Percentiles rank a stretch among this genome's conserved stretches.
Conservation (phyloP, 176 grass and related monocot species). For the Musa schizocarpa region DNA sequence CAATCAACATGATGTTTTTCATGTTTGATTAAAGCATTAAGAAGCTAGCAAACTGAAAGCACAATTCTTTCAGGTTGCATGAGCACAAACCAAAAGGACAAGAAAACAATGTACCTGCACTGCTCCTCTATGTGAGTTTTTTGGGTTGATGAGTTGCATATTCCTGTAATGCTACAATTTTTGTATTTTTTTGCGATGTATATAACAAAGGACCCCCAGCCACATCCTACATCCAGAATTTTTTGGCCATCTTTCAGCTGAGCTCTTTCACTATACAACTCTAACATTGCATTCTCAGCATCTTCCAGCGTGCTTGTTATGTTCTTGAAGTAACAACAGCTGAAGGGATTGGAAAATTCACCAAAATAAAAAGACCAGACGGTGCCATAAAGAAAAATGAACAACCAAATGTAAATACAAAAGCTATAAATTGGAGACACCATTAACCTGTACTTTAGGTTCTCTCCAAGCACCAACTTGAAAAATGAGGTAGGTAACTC, state of each 20-base stretch:
- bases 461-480: slow-evolving; percentile 66
- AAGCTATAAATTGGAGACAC: neutral
- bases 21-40: no score
- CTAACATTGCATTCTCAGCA: slow-evolving; percentile 80
- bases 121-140: slow-evolving; percentile 77
- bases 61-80: no score
- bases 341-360: slow-evolving; percentile 4
- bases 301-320: slow-evolving; percentile 66
- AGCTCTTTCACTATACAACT: slow-evolving; percentile 74
- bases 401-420: neutral
- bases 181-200: slow-evolving; percentile 71
- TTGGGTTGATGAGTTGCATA: slow-evolving; percentile 89
- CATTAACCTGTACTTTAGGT: slow-evolving; percentile 78
- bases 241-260: slow-evolving; percentile 70
- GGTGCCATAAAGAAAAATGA: no score
- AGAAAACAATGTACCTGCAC: slow-evolving; percentile 39
- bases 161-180: slow-evolving; percentile 70
- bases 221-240: slow-evolving; percentile 81
- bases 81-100: neutral
- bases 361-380: neutral
- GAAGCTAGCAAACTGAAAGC: no score
- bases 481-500: slow-evolving; percentile 88
- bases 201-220: slow-evolving; percentile 83
- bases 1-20: no score
- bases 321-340: slow-evolving; percentile 79